Conservation (phyloP, 164 flowering plant species). For the Santalum album region DNA sequence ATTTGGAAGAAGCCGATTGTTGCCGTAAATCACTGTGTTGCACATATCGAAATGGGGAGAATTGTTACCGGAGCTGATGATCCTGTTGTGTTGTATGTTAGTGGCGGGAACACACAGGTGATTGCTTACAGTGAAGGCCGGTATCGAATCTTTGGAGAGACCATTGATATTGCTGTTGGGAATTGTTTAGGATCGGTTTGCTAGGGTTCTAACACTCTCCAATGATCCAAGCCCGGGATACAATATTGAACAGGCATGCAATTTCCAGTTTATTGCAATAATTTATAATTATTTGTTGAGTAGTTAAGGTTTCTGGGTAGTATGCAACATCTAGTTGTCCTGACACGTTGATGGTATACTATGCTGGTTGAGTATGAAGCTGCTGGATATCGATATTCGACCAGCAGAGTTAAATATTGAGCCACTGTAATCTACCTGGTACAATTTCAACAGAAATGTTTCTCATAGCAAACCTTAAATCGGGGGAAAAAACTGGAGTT, state of each 20-base stretch:
- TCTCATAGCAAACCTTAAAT: too few relatives aligned
- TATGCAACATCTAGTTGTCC: too few relatives aligned
- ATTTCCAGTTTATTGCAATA: too few relatives aligned
- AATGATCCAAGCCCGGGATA: conserved; percentile 98
- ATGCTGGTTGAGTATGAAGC: too few relatives aligned
- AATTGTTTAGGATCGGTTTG: conserved; percentile 95
- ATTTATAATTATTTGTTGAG: too few relatives aligned
- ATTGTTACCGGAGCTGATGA: conserved; percentile 87
- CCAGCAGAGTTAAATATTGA: too few relatives aligned
- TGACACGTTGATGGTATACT: too few relatives aligned
- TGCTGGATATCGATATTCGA: too few relatives aligned
- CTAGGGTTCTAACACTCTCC: conserved; percentile 72
- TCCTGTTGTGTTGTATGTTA: conserved; percentile 92
- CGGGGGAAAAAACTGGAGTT: too few relatives aligned
- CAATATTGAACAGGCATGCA: conserved; percentile 88
- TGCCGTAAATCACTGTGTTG: conserved; percentile 93
- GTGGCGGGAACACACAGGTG: conserved; percentile 97
- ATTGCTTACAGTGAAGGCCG: conserved; percentile 91
- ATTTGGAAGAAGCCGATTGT: conserved; percentile 92
- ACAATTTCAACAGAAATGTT: too few relatives aligned
- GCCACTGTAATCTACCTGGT: too few relatives aligned
- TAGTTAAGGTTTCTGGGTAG: too few relatives aligned
- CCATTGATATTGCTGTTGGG: conserved; percentile 96
- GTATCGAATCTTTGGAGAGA: conserved; percentile 92
- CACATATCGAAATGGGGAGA: conserved; percentile 97